Conservation (phyloP, 1,139 yeast species). For the Ogataea hybrid region DNA sequence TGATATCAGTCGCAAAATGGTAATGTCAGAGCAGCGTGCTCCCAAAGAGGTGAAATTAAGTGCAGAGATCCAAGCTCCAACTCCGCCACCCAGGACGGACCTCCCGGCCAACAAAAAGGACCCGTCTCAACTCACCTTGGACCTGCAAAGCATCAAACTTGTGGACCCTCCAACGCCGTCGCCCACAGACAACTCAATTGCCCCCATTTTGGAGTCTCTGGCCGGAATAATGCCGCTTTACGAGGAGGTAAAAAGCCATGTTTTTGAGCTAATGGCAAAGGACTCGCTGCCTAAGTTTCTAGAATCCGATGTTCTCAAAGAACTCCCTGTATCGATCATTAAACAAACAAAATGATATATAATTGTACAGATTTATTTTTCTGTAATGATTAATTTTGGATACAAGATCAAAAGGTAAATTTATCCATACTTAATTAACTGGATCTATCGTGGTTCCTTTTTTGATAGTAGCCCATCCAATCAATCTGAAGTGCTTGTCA, state of each 20-base stretch:
- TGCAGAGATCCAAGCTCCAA: neutral
- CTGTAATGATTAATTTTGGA: conserved; percentile 3
- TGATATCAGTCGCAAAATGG: conserved; percentile 44
- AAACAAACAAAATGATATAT: neutral
- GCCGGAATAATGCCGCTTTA: conserved; percentile 40
- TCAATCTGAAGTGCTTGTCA: conserved; percentile 99
- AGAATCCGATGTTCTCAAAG: conserved; percentile 38
- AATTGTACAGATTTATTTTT: neutral
- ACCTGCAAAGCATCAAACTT: conserved; percentile 10
- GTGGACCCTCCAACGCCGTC: conserved; percentile 16
- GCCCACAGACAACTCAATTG: conserved; percentile 26
- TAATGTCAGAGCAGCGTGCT: conserved; percentile 6
- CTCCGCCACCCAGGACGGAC: neutral
- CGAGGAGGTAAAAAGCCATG: conserved; percentile 43
- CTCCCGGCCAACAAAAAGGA: neutral
- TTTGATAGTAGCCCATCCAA: conserved; percentile 99
- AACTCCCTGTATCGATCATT: conserved; percentile 20
- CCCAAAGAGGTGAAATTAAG: neutral
- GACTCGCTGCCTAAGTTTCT: conserved; percentile 77
- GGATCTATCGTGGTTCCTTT: conserved; percentile 91
- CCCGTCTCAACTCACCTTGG: conserved; percentile 10
- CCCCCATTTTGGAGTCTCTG: conserved; percentile 36
- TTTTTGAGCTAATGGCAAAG: conserved; percentile 61
- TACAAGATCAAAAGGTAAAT: neutral
- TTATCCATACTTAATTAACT: conserved; percentile 33